Evolutionary conservation across 352 stramenopile species (phyloP).

Genomic region (Pythium myriotylum): DNA sequence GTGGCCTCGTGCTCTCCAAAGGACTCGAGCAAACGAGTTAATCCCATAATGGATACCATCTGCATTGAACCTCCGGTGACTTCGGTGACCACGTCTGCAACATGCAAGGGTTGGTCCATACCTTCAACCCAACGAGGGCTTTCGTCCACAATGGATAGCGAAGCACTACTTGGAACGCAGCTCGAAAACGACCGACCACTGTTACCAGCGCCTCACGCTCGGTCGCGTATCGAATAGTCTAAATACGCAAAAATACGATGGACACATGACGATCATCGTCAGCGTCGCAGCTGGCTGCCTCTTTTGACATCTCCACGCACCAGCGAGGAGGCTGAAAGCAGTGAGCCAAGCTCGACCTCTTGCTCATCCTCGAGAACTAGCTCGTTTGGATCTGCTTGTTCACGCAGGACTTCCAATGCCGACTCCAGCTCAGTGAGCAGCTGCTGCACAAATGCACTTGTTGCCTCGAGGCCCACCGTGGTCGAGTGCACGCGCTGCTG

Average conservation of each 20-base stretch:
- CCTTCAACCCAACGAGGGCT: conserved; percentile 51
- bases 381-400: neutral
- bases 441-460: conserved; percentile 63
- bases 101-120: neutral
- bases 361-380: conserved; percentile 48
- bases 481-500: conserved; percentile 82
- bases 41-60: conserved; percentile 70
- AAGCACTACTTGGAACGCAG: conserved; percentile 56
- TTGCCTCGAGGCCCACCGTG: conserved; percentile 54
- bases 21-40: conserved; percentile 63
- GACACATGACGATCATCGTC: neutral
- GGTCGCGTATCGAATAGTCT: conserved; percentile 80
- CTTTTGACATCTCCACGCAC: conserved; percentile 5
- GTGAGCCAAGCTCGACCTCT: conserved; percentile 69
- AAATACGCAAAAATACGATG: no score
- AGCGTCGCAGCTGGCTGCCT: neutral
- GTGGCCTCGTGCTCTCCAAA: conserved; percentile 48
- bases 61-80: no score
- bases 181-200: conserved; percentile 51
- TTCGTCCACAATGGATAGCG: conserved; percentile 51
- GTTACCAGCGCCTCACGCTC: conserved; percentile 63
- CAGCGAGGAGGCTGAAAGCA: conserved; percentile 49
- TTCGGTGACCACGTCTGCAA: neutral
- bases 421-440: conserved; percentile 68
- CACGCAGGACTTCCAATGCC: conserved; percentile 38